Conservation (phyloP, 768 basidiomycete species). For the Exidia glandulosa region DNA sequence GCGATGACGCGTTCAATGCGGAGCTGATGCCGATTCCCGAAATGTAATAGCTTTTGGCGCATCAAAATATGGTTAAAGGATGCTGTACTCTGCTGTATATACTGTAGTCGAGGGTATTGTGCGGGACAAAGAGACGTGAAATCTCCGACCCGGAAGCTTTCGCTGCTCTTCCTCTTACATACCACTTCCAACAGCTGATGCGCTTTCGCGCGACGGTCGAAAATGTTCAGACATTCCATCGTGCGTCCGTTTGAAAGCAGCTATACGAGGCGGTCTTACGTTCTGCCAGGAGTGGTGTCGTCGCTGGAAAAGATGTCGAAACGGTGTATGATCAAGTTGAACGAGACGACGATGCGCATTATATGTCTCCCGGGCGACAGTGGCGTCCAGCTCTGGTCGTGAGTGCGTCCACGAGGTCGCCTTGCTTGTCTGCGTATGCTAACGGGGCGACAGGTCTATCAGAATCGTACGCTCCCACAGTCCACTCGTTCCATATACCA, state of each 20-base stretch:
- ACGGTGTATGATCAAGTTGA: slow-evolving; percentile 72
- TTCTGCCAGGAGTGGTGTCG: slow-evolving; percentile 61
- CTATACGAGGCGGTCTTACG: not conserved
- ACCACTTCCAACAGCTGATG: no score
- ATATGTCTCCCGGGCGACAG: slow-evolving; percentile 80
- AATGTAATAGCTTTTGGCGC: not conserved
- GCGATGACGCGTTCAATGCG: not conserved
- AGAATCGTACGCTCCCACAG: slow-evolving; percentile 7
- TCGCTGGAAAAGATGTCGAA: slow-evolving; percentile 77
- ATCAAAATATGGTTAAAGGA: no score
- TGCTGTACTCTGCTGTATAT: no score
- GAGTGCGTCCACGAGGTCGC: slow-evolving; percentile 16
- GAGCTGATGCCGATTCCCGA: not conserved
- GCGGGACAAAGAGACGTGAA: no score
- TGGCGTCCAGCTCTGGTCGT: slow-evolving; percentile 83
- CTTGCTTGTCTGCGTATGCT: not conserved
- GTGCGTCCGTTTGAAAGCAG: slow-evolving; percentile 21
- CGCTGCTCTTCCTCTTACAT: no score
- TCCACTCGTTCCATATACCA: slow-evolving; percentile 39
- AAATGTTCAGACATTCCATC: slow-evolving; percentile 45
- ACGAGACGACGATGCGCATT: slow-evolving; percentile 61
- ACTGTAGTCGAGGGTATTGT: no score
- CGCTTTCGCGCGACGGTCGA: slow-evolving; percentile 52
- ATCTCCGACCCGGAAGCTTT: no score
- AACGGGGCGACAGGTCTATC: slow-evolving; percentile 10